Evolutionary conservation across 805 yeast genomes (phyloP), one percentile per base, ranked within the genome.

Genomic region (Monosporozyma aerobia): DNA sequence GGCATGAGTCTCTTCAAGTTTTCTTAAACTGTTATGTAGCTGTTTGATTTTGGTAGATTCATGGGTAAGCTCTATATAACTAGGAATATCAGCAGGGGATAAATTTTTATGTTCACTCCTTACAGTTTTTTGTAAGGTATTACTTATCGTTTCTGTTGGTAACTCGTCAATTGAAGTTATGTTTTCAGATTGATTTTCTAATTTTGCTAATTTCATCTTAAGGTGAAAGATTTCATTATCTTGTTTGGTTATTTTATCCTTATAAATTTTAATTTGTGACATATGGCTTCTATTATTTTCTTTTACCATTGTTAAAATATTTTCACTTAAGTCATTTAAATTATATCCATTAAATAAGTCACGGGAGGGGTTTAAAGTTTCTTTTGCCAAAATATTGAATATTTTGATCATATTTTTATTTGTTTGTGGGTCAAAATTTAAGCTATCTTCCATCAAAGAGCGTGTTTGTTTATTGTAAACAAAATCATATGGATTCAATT

Each of bases 391-490:
- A 23, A 56, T 22, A 5, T 43, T 30, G 35, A 53, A 41, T 5
- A 53, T 37, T 25, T 43, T 22, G 16, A 9, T 41, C 16, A 53
- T 49, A 50, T 57, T 55, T 37, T 43, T 29, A 32, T 35, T 35
- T 8, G 54, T 48, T 4, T 43, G 22, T 33, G 44, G 29, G 33
- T 56, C 59, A 14, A 51, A 22, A 8, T 29, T 47, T 11, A 45
- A 39, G 29, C 52, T 46, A 33, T 50, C 53, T 35, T 50, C 49
- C 41, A 46, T 37, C 16, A 53, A 23, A 41, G 39, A 53, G 16
- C 53, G 52, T 46, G 51, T 53, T 29, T 61, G 63, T 2, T 57
- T 54, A 13, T 63, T 63, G 52, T 60, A 63, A 14, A 63, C 64
- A 49, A 52, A 57, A 14, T 59, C 61, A 46, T 63, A 63, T 5